Base-by-base conservation (phyloP, 2,329 filamentous ascomycete species). In the Fusarium veterinarium region DNA sequence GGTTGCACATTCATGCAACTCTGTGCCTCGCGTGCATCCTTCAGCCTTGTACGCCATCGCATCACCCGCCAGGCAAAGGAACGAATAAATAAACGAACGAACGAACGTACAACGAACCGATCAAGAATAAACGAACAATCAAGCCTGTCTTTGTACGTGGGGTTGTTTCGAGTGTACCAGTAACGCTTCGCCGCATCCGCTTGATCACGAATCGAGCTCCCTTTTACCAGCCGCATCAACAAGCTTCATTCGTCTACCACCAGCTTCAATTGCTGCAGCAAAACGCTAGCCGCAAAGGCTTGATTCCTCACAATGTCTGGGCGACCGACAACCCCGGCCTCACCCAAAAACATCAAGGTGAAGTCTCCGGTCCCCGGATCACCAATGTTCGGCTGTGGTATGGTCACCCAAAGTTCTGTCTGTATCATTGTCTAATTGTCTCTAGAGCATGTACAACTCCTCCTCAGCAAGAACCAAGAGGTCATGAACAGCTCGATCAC, bases 371-470 rank as follows among this genome's bases (percentile, higher is more conserved):
- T 85, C 17, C 86, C 88, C 19, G 90, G 90, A 23, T 86, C 85
- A 60, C 90, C 90, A 48, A 82, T 90, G 75, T 92, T 88, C 76
- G 90, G 90, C 66, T 92, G 90, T 81, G 89, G 90, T 91, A 83
- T 77, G 89, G 80, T 55, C 40, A 37, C 58, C 51, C 28, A 35
- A 30, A 33, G 38, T 31, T 42, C n/a, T 33, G 49, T 42, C 20
- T 33, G 40, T 53, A 51, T 45, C 46, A 7, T 44, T 56, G 64
- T 72, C 82, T 84, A 71, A 83, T 76, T 48, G 41, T 16, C 38
- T 59, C 17, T 77, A 95, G 93, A 93, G 80, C 93, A 95, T 81
- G 87, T 93, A 53, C 91, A 93, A 79, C 85, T 87, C 30, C 88
- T 95, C 67, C 86, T 94, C 38, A 86, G 84, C 38, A 88, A 87